Conservation (phyloP, 768 basidiomycete genomes). For the Clitopilus hobsonii region DNA sequence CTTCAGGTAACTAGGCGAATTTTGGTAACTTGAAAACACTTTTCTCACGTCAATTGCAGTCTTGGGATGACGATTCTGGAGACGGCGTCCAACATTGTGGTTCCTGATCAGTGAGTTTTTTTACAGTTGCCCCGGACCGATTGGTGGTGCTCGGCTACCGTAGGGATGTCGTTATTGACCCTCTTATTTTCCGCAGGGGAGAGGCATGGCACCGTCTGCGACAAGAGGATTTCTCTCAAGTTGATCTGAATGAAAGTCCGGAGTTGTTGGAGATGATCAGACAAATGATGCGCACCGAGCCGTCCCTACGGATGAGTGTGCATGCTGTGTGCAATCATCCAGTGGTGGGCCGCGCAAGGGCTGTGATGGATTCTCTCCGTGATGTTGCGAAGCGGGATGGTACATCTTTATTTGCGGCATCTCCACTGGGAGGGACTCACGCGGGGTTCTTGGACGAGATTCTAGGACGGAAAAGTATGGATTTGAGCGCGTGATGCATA, state of each 20-base stretch:
- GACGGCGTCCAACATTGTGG: conserved; percentile 91
- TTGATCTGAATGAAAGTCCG: conserved; percentile 62
- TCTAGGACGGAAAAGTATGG: conserved; percentile 36
- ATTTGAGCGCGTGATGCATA: conserved; percentile 29
- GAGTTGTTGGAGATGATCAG: conserved; percentile 65
- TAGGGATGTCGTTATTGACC: conserved; percentile 1
- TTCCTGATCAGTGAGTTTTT: conserved; percentile 87
- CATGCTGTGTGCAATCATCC: conserved; percentile 55
- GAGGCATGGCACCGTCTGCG: conserved; percentile 92
- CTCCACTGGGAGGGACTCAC: conserved; percentile 56
- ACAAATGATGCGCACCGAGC: conserved; percentile 75
- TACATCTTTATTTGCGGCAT: conserved; percentile 46
- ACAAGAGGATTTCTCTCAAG: conserved; percentile 85
- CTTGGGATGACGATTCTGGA: conserved; percentile 96
- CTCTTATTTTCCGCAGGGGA: conserved; percentile 51
- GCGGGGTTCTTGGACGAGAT: conserved; percentile 64
- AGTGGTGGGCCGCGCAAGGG: conserved; percentile 59
- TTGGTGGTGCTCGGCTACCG: conserved; percentile 9
- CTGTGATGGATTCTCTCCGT: conserved; percentile 54
- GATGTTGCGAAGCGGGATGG: conserved; percentile 28
- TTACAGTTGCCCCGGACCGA: conserved; percentile 19
- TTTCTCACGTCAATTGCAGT: conserved; percentile 50
- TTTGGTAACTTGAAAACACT: conserved; percentile 5
- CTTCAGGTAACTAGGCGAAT: conserved; percentile 65
- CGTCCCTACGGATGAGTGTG: conserved; percentile 52